Evolutionary conservation across 2,329 filamentous ascomycete genomes (phyloP), one percentile per base, ranked within the genome.

Genomic region (Dactylonectria macrodidyma): DNA sequence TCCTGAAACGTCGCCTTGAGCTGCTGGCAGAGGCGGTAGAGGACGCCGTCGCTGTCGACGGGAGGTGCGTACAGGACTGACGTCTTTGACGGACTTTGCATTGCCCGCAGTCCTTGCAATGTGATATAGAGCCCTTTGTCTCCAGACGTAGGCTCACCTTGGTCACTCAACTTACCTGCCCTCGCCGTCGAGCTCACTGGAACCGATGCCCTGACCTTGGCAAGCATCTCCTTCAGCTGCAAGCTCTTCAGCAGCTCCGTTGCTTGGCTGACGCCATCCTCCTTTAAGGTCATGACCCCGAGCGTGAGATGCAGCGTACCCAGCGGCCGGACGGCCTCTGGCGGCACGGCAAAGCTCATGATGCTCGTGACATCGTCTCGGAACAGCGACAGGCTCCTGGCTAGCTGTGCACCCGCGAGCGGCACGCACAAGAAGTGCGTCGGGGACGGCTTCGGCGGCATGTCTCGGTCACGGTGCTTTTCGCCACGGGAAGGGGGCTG

Each of bases 231-330:
- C n/a, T 74, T 81, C 64, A 80, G 81, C 62, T 75, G 75, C 36
- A 88, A 72, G 16, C 76, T 73, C 59, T 70, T 74, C 24, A 88
- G 76, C 47, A 86, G 68, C 44, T 78, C 79, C 14, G 81, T 75
- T 2, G 87, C 86, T 46, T 74, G 79, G 3, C 81, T 81, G 7
- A 88, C 70, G 5, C 87, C 84, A 3, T 84, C 80, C 2, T 83
- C 84, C 3, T 84, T 81, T 10, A 97, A 86, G 71, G 88, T 92
- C 92, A 98, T 95, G 1, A 97, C 93, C 0, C 95, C 95, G 0
- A 98, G 85, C 0, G 95, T 98, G 3, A 97, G 84, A 80, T 98
- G 95, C 55, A 98, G 81, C 1, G 94, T 95, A 0, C 93, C 93
- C 0, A 93, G 81, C 0, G 94, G 94, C 33, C 95, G 86, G 58